Conservation (phyloP, 257 asterid species). For the Thymus mandschuricus region DNA sequence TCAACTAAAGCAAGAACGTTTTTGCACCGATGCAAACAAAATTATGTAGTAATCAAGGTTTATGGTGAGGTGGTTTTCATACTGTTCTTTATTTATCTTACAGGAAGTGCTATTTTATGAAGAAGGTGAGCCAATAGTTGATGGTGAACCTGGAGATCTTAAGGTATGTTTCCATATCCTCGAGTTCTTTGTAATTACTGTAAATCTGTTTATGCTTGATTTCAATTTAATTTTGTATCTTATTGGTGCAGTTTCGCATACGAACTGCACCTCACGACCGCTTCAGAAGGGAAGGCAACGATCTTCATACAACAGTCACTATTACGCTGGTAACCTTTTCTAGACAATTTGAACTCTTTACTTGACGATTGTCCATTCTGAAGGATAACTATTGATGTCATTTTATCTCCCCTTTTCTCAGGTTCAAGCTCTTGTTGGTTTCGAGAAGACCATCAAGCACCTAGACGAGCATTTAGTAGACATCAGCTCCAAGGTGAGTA, state of each 20-base stretch:
- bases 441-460: slow-evolving; percentile 84
- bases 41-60: background rate
- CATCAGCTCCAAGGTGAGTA: slow-evolving; percentile 76
- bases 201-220: background rate
- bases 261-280: slow-evolving; percentile 88
- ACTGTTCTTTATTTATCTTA: slow-evolving; percentile 9
- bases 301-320: slow-evolving; percentile 78
- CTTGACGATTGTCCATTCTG: background rate
- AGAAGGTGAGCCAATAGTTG: slow-evolving; percentile 93
- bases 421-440: slow-evolving; percentile 99
- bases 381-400: background rate
- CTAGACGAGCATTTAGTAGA: slow-evolving; percentile 89
- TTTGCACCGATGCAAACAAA: background rate
- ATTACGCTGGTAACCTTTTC: slow-evolving; percentile 70
- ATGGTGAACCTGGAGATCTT: slow-evolving; percentile 98
- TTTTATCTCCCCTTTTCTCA: slow-evolving; percentile 25
- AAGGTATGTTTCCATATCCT: slow-evolving; percentile 57
- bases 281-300: slow-evolving; percentile 89
- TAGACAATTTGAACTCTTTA: background rate
- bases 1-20: background rate
- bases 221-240: slow-evolving; percentile 4
- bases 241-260: slow-evolving; percentile 69
- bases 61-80: background rate
- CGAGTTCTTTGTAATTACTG: background rate
- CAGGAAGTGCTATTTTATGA: slow-evolving; percentile 94